Conservation (phyloP, 345 rosid genomes). For the Eucalyptus regnans region DNA sequence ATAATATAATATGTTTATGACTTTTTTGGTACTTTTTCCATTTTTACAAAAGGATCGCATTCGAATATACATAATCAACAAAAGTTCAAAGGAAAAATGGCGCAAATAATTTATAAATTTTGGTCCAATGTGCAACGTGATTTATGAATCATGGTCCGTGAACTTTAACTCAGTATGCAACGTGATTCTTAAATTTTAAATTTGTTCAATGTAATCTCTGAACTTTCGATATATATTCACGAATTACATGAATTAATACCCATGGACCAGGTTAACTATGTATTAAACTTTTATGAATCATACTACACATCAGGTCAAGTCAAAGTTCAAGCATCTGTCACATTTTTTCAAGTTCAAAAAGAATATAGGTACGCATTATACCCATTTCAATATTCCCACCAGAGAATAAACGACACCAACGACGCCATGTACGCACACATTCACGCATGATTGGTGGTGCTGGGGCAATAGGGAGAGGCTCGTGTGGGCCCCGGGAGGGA, state of each 20-base stretch:
- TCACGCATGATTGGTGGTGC: not conserved
- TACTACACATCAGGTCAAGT: too few relatives aligned
- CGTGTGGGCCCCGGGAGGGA: not conserved
- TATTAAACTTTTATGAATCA: too few relatives aligned
- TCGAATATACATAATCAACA: too few relatives aligned
- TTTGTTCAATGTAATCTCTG: accelerated
- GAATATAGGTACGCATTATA: not conserved
- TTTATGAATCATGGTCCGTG: accelerated
- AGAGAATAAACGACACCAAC: too few relatives aligned
- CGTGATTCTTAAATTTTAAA: too few relatives aligned
- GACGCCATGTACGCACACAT: not conserved
- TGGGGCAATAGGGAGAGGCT: not conserved
- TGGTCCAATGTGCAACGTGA: accelerated
- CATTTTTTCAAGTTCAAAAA: not conserved
- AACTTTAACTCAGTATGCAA: accelerated
- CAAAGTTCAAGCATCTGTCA: too few relatives aligned
- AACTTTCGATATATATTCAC: too few relatives aligned
- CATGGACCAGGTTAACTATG: not conserved
- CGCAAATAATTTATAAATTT: too few relatives aligned
- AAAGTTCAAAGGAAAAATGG: too few relatives aligned
- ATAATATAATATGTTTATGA: too few relatives aligned
- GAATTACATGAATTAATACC: too few relatives aligned
- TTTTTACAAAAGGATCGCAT: not conserved
- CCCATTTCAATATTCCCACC: not conserved
- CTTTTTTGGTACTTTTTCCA: too few relatives aligned